Conservation (phyloP, 306 rosid genomes). For the Glycyrrhiza uralensis region DNA sequence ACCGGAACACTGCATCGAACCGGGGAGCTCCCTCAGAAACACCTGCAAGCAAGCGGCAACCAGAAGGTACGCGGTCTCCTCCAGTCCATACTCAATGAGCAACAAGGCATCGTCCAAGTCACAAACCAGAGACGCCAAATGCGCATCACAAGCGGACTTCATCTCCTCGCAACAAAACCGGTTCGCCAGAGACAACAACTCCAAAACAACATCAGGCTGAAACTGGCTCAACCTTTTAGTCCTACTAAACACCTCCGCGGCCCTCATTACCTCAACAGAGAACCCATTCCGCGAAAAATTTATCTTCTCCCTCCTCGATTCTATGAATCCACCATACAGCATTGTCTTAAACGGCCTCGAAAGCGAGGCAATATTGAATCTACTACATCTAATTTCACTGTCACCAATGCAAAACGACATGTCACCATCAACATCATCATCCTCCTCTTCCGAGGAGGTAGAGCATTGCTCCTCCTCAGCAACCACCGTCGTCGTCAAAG, state of each 20-base stretch:
- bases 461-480: constrained; percentile 45
- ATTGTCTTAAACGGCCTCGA: constrained; percentile 66
- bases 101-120: constrained; percentile 61
- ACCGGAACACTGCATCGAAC: constrained; percentile 44
- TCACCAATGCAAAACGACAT: constrained; percentile 68
- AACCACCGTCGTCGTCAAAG: background rate
- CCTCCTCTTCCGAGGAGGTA: constrained; percentile 60
- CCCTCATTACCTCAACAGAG: constrained; percentile 63
- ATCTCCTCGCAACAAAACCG: constrained; percentile 82
- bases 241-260: constrained; percentile 72
- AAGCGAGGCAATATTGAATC: constrained; percentile 59
- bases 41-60: constrained; percentile 92
- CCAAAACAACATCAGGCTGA: constrained; percentile 48
- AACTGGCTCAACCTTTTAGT: constrained; percentile 48
- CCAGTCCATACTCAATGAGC: constrained; percentile 73
- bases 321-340: constrained; percentile 75
- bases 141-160: constrained; percentile 65
- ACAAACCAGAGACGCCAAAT: constrained; percentile 64
- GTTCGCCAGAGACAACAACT: constrained; percentile 62
- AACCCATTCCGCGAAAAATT: constrained; percentile 62
- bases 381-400: constrained; percentile 60
- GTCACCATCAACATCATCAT: constrained; percentile 49
- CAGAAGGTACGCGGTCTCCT: constrained; percentile 64
- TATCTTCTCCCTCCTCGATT: constrained; percentile 63
- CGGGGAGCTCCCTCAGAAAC: constrained; percentile 74